These are phyloP conservation scores for Coemansia sp. DNA, from an alignment of 192 early-diverging fungal species.

Conservation along the genomic window DNA sequence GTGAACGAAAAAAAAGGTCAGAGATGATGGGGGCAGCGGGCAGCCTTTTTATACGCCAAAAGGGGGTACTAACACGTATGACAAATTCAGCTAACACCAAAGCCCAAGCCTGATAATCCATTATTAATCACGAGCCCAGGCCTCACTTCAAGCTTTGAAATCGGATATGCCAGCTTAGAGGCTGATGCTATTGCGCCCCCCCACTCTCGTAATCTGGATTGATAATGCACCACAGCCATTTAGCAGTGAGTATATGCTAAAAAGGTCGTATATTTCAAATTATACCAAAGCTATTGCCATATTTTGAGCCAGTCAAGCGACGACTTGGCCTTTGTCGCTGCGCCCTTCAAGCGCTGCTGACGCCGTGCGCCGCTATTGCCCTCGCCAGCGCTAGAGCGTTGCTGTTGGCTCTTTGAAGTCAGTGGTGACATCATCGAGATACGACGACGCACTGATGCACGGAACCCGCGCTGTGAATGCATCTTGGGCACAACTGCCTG, in stretches of 20 bases:
- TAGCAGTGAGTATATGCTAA: background rate
- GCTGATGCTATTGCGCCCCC: background rate
- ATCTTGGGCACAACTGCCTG: conserved; percentile 57
- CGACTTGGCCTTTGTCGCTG: conserved; percentile 50
- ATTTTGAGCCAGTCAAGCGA: conserved; percentile 59
- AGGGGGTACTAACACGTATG: background rate
- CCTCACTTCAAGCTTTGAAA: background rate
- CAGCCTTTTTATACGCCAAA: background rate
- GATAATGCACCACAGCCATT: background rate
- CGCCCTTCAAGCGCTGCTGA: conserved; percentile 13
- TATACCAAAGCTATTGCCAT: conserved; percentile 23
- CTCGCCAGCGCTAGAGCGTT: background rate
- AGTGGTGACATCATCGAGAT: conserved; percentile 54
- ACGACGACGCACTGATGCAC: conserved; percentile 45
- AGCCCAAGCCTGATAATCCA: background rate
- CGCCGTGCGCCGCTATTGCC: conserved; percentile 5
- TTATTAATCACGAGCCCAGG: background rate
- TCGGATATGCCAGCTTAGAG: background rate
- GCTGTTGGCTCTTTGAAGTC: conserved; percentile 15
- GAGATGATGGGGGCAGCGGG: background rate
- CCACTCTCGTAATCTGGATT: background rate
- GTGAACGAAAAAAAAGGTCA: background rate
- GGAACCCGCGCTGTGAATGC: conserved; percentile 40
- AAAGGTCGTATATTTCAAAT: too few species aligned
- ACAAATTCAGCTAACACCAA: background rate